These are phyloP conservation scores for Cordia subcordata DNA, from an alignment of 257 asterid genomes.

Conservation along the genomic window DNA sequence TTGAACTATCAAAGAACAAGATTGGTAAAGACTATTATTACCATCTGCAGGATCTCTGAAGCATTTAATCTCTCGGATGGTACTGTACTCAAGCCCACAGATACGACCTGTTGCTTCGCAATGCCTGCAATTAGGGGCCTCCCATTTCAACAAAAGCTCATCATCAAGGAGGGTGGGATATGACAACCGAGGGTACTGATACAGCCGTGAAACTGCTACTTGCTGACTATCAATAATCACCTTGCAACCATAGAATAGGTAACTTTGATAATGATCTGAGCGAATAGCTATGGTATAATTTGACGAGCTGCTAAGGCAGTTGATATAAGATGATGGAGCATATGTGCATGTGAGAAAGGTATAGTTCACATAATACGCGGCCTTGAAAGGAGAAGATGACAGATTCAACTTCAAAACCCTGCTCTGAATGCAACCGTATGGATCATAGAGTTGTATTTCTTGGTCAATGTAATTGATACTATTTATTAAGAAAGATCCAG, in stretches of 20 bases:
- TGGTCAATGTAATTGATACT: slow-evolving; percentile 43
- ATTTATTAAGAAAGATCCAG: slow-evolving; percentile 49
- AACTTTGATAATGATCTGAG: slow-evolving; percentile 14
- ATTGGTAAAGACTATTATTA: slow-evolving; percentile 14
- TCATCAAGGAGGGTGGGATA: slow-evolving; percentile 13
- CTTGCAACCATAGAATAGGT: slow-evolving; percentile 32
- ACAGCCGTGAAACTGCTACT: slow-evolving; percentile 41
- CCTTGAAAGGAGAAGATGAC: slow-evolving; percentile 46
- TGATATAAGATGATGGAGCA: slow-evolving; percentile 20
- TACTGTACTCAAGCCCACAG: slow-evolving; percentile 22
- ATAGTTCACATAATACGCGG: slow-evolving; percentile 25
- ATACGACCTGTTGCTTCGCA: slow-evolving; percentile 25
- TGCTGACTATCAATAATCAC: slow-evolving; percentile 16
- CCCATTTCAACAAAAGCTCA: slow-evolving; percentile 46
- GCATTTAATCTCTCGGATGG: slow-evolving; percentile 18
- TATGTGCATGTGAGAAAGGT: slow-evolving; percentile 58
- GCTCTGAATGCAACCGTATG: slow-evolving; percentile 48
- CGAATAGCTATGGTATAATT: slow-evolving; percentile 37
- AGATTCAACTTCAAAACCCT: slow-evolving; percentile 43
- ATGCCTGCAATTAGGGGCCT: slow-evolving; percentile 17
- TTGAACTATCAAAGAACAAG: not conserved
- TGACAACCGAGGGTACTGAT: not conserved
- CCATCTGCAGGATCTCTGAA: slow-evolving; percentile 20
- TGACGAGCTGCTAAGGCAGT: slow-evolving; percentile 60
- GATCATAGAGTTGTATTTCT: slow-evolving; percentile 49